Evolutionary conservation across 2,329 filamentous ascomycete genomes (phyloP).

Genomic region (Pleomassaria siparia): DNA sequence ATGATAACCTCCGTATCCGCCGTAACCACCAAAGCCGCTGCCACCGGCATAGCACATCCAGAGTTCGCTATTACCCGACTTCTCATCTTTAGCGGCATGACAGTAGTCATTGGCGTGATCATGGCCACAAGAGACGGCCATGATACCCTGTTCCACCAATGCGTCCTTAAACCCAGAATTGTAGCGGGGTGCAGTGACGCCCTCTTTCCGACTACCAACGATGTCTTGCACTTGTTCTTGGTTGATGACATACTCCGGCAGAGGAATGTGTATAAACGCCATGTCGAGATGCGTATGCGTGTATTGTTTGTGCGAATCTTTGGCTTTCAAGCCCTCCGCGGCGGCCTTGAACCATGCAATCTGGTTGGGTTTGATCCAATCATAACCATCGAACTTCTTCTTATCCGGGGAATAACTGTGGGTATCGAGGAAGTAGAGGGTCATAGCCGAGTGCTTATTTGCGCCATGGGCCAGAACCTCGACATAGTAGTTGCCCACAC

Average conservation of each 20-base stretch:
- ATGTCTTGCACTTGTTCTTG: slow-evolving; percentile 49
- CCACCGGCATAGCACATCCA: slow-evolving; percentile 99
- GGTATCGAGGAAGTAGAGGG: slow-evolving; percentile 92
- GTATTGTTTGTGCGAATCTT: slow-evolving; percentile 75
- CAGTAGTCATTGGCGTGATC: slow-evolving; percentile 99
- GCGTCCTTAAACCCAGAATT: slow-evolving; percentile 94
- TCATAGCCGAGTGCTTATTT: slow-evolving; percentile 85
- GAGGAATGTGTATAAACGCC: slow-evolving; percentile 94
- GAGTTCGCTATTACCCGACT: slow-evolving; percentile 55
- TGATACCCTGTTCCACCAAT: slow-evolving; percentile 79
- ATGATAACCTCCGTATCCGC: slow-evolving; percentile 82
- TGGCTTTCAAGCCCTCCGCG: slow-evolving; percentile 67
- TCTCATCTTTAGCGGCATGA: slow-evolving; percentile 60
- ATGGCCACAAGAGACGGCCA: slow-evolving; percentile 89
- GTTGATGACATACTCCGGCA: slow-evolving; percentile 78
- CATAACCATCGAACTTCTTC: slow-evolving; percentile 84
- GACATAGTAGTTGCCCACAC: slow-evolving; percentile 91
- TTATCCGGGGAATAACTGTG: slow-evolving; percentile 92
- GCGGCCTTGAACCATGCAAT: slow-evolving; percentile 92
- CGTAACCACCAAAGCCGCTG: slow-evolving; percentile 91
- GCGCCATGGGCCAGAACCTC: slow-evolving; percentile 81
- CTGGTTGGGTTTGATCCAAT: slow-evolving; percentile 94
- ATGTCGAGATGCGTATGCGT: slow-evolving; percentile 92
- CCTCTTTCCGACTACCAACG: slow-evolving; percentile 76
- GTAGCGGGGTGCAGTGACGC: slow-evolving; percentile 81